These are phyloP conservation scores for Endoconidiophora polonica DNA, from an alignment of 2,329 filamentous ascomycete genomes.

Conservation along the genomic window DNA sequence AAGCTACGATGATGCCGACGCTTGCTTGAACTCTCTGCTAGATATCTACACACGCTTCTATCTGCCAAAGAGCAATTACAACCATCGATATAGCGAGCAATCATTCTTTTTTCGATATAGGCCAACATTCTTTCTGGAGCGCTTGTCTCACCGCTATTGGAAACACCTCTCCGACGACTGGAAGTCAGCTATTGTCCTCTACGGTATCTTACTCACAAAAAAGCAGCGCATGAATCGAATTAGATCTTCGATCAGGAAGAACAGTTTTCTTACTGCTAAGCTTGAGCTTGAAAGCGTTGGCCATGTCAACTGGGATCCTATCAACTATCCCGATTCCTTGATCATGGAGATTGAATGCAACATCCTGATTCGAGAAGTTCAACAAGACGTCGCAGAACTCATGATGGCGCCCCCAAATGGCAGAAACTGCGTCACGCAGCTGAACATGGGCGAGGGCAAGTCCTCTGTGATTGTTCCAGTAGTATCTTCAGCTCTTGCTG, in stretches of 20 bases:
- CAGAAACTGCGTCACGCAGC: constrained; percentile 40
- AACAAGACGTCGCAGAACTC: constrained; percentile 37
- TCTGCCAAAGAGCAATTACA: neutral
- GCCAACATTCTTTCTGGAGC: constrained; percentile 21
- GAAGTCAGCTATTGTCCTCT: constrained; percentile 22
- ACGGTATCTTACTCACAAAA: constrained; percentile 24
- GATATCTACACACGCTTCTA: neutral
- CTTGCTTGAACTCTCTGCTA: neutral
- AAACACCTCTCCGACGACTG: constrained; percentile 19
- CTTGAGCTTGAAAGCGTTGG: constrained; percentile 32
- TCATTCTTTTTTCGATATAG: constrained; percentile 13
- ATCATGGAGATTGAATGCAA: constrained; percentile 48
- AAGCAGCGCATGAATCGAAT: constrained; percentile 29
- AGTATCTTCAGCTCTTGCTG: constrained; percentile 35
- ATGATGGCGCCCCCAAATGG: constrained; percentile 31
- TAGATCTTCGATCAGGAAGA: constrained; percentile 11
- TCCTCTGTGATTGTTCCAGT: constrained; percentile 54
- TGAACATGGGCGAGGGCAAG: constrained; percentile 60
- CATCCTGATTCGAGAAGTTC: constrained; percentile 42
- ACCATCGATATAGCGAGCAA: neutral
- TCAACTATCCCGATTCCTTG: constrained; percentile 39
- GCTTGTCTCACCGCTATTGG: constrained; percentile 19
- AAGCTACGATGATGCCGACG: no score
- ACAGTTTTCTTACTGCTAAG: neutral
- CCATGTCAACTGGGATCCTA: constrained; percentile 37